These are phyloP conservation scores for Kuraishia borneana DNA, from an alignment of 805 yeast species.

Conservation along the genomic window DNA sequence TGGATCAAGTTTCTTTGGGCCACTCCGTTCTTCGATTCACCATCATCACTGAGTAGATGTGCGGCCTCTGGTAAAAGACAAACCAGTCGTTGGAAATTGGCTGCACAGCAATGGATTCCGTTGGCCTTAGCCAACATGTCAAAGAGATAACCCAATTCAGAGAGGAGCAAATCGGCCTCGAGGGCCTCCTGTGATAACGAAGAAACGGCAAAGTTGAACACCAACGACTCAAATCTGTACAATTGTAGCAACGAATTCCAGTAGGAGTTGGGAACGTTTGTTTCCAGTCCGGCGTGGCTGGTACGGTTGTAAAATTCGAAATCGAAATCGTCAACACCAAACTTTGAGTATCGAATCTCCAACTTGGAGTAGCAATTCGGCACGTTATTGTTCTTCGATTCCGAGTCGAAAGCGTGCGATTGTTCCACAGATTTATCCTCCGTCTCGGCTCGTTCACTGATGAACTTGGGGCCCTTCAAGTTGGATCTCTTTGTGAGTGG, in stretches of 20 bases:
- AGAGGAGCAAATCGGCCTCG: slow-evolving; percentile 38
- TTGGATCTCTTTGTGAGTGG: slow-evolving; percentile 17
- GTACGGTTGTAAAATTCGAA: slow-evolving; percentile 77
- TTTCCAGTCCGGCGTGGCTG: slow-evolving; percentile 72
- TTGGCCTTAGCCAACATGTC: slow-evolving; percentile 84
- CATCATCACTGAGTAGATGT: slow-evolving; percentile 43
- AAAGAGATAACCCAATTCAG: slow-evolving; percentile 79
- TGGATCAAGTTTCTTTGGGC: slow-evolving; percentile 35
- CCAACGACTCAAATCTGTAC: slow-evolving; percentile 63
- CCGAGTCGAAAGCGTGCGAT: slow-evolving; percentile 17
- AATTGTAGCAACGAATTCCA: slow-evolving; percentile 73
- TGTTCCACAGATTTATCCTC: slow-evolving; percentile 6
- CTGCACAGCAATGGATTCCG: slow-evolving; percentile 70
- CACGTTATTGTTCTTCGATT: slow-evolving; percentile 13
- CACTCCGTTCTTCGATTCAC: slow-evolving; percentile 28
- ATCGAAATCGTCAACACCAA: slow-evolving; percentile 92
- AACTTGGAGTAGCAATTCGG: slow-evolving; percentile 72
- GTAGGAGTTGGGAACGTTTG: slow-evolving; percentile 69
- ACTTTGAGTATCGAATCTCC: slow-evolving; percentile 72
- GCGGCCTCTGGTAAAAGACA: slow-evolving; percentile 37
- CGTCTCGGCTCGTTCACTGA: slow-evolving; percentile 39
- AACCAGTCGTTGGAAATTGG: slow-evolving; percentile 59
- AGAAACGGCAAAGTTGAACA: slow-evolving; percentile 53
- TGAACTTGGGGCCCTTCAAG: slow-evolving; percentile 33
- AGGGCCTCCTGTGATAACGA: slow-evolving; percentile 45